These are phyloP conservation scores for Penicillium olsonii DNA, from an alignment of 2,329 filamentous ascomycete genomes.

Conservation along the genomic window DNA sequence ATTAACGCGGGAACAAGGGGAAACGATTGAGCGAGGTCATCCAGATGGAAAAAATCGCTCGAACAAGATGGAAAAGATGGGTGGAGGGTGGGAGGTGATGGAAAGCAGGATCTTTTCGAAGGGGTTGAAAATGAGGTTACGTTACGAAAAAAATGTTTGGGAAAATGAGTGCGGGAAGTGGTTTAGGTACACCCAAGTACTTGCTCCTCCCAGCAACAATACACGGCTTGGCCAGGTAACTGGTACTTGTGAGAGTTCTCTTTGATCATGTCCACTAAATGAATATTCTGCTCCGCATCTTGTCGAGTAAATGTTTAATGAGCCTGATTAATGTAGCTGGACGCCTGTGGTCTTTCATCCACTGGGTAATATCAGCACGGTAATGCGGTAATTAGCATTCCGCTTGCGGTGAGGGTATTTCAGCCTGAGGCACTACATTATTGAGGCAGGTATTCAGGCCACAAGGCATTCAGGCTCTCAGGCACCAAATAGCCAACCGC, in stretches of 20 bases:
- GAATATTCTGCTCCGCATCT: background rate
- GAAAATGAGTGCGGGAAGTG: conserved; percentile 10
- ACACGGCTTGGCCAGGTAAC: conserved; percentile 11
- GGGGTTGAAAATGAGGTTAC: conserved; percentile 17
- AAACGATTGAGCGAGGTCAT: conserved; percentile 43
- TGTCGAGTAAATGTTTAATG: background rate
- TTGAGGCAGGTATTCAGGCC: conserved; percentile 10
- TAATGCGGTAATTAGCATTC: conserved; percentile 12
- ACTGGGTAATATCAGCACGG: conserved; percentile 15
- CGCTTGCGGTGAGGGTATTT: conserved; percentile 10
- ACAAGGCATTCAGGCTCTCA: conserved; percentile 5
- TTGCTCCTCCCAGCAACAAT: conserved; percentile 11
- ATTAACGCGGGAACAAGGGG: conserved; percentile 50
- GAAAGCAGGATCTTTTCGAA: conserved; percentile 25
- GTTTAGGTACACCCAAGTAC: conserved; percentile 14
- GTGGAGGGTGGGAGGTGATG: conserved; percentile 42
- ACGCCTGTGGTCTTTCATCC: conserved; percentile 3
- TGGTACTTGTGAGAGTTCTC: conserved; percentile 7
- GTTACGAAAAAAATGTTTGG: conserved; percentile 14
- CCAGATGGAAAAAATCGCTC: conserved; percentile 48
- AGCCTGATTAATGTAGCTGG: background rate
- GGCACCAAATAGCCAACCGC: background rate
- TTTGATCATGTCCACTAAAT: background rate
- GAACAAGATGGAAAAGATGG: conserved; percentile 45
- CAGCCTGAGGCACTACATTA: conserved; percentile 10